Evolutionary conservation across 805 yeast species (phyloP).

Genomic region (Jamesozyma lodderae): DNA sequence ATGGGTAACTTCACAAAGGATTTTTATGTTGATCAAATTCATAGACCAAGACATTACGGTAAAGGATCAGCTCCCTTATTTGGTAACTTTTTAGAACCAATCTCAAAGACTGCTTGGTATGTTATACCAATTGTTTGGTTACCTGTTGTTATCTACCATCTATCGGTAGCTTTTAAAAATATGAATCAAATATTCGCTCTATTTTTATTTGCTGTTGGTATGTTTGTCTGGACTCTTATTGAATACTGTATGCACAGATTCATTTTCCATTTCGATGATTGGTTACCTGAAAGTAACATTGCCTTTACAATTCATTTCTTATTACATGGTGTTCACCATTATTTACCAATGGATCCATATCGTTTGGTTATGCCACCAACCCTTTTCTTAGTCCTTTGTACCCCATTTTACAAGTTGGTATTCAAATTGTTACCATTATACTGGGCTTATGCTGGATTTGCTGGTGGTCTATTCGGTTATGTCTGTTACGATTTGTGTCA

Average conservation of each 20-base stretch:
- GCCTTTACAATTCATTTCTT: slow-evolving; percentile 80
- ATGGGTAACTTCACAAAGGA: slow-evolving; percentile 71
- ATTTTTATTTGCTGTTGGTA: slow-evolving; percentile 65
- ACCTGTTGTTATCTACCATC: slow-evolving; percentile 62
- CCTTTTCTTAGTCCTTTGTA: slow-evolving; percentile 57
- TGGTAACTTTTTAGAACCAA: slow-evolving; percentile 89
- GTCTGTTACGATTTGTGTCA: slow-evolving; percentile 89
- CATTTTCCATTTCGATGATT: slow-evolving; percentile 82
- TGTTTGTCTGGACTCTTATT: slow-evolving; percentile 85
- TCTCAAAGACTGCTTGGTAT: slow-evolving; percentile 91
- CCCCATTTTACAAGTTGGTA: slow-evolving; percentile 74
- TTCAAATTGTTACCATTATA: slow-evolving; percentile 70
- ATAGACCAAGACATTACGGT: slow-evolving; percentile 96
- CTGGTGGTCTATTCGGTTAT: slow-evolving; percentile 95
- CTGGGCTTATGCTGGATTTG: slow-evolving; percentile 84
- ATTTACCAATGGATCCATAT: slow-evolving; percentile 89
- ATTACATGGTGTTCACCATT: slow-evolving; percentile 94
- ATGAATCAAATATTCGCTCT: slow-evolving; percentile 38
- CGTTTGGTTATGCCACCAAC: slow-evolving; percentile 97
- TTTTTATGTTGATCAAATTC: slow-evolving; percentile 91
- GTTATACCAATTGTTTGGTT: slow-evolving; percentile 83
- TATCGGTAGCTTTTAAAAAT: slow-evolving; percentile 49
- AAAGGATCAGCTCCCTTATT: slow-evolving; percentile 93
- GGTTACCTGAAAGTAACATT: slow-evolving; percentile 69
- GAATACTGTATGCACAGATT: slow-evolving; percentile 87